Evolutionary conservation across 129 eudicot genomes (phyloP), one percentile per base, ranked within the genome.

Genomic region (Oenanthe sinensis): DNA sequence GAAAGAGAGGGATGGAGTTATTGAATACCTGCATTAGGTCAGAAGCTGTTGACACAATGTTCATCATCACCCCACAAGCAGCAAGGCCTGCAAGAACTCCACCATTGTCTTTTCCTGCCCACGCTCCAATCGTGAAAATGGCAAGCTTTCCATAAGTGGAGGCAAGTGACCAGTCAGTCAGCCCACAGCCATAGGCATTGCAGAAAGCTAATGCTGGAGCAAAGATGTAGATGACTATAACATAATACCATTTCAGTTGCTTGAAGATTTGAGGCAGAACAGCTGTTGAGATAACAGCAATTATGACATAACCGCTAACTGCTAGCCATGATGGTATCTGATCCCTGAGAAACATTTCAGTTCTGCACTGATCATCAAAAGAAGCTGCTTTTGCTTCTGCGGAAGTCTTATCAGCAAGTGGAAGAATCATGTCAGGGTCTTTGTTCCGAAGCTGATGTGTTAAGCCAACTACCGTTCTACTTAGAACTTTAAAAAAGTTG

Each of bases 1-100:
- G 52, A 10, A 47, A 47, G 65, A n/a, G 28, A 58, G 65, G 65
- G 65, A 58, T 60, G 68, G 16, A 60, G 15, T 60, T 60, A 10
- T n/a, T 60, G 8, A 47, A 46, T 74, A 74, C 77, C 77, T 74
- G 77, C 77, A 91, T 91, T 49, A 91, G 55, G 62, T 87, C 92
- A 28, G 93, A 83, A 43, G 96, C 92, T 36, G 90, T 87, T 0
- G 89, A 75, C 19, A 89, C 90, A 22, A 89, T 88, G 75, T 84
- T 89, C 94, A 89, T 87, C 90, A 91, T 86, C 73, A 91, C 90
- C 36, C 97, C 97, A 75, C 97, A 91, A 5, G 89, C 79, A 15
- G 92, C 97, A 12, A 91, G 89, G 5, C 97, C 97, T 3, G 97
- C 97, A 36, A 91, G 78, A 8, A 91, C 87, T 0, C 97, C 97